Conservation (phyloP, 2,329 filamentous ascomycete genomes). For the Trichothecium roseum region DNA sequence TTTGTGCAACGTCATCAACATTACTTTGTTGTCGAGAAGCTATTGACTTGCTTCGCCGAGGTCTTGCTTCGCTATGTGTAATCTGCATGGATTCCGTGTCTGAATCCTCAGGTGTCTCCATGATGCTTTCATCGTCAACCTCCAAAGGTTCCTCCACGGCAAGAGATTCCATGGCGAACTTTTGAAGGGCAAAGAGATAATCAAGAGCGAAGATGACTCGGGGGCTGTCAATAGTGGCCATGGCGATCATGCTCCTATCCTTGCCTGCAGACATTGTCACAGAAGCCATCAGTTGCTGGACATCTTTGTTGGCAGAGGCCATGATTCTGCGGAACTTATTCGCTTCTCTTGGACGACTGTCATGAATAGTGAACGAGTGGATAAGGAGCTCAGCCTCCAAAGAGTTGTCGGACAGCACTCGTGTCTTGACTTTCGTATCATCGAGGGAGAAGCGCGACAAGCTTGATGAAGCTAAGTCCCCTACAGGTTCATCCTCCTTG, state of each 20-base stretch:
- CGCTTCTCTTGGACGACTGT: conserved; percentile 77
- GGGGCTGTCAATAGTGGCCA: conserved; percentile 90
- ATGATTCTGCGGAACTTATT: conserved; percentile 99
- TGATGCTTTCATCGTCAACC: conserved; percentile 36
- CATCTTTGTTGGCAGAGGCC: conserved; percentile 89
- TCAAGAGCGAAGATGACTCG: conserved; percentile 91
- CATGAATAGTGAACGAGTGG: conserved; percentile 87
- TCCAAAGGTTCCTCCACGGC: conserved; percentile 43
- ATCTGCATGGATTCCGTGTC: conserved; percentile 48
- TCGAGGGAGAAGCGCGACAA: conserved; percentile 92
- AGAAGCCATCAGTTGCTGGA: conserved; percentile 97
- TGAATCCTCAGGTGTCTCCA: conserved; percentile 48
- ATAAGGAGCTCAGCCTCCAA: conserved; percentile 89
- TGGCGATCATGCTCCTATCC: conserved; percentile 74
- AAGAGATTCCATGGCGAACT: conserved; percentile 66
- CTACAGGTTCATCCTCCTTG: conserved; percentile 65
- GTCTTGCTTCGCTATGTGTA: conserved; percentile 25
- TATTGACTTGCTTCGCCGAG: conserved; percentile 18
- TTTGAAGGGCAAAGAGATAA: conserved; percentile 83
- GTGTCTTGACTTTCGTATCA: conserved; percentile 80
- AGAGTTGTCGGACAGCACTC: conserved; percentile 85
- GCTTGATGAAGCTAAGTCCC: conserved; percentile 66
- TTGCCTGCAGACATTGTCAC: conserved; percentile 81
- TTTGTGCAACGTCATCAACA: conserved; percentile 5
- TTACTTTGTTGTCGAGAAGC: conserved; percentile 14